Evolutionary conservation across 495 filamentous ascomycete species (phyloP), one percentile per base, ranked within the genome.

Genomic region (Antarctomyces pellizariae): DNA sequence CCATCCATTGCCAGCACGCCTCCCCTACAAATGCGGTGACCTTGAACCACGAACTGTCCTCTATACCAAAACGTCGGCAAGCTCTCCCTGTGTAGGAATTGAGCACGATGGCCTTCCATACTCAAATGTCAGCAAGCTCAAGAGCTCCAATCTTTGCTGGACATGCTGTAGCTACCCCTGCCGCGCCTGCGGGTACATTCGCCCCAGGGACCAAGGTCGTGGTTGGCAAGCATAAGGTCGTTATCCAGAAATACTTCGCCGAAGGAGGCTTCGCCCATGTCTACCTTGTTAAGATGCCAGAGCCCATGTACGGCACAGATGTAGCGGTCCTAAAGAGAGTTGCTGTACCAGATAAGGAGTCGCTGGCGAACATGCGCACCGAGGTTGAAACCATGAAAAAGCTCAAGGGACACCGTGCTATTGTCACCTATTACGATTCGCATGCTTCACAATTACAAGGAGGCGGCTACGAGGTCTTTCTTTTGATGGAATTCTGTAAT

Each of bases 331-430:
- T 97, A 39, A 97, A 97, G 57, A 62, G 86, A 41, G 86, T 97
- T 23, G 86, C 89, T n/a, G 86, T 95, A 17, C 78, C 89, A 21
- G 86, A 97, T 46, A 91, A 86, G 57, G 71, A 86, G 39, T 64
- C 80, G 27, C 60, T 97, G 45, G 75, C 80, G 16, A 82, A 71
- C 47, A 93, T 95, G 86, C 73, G 89, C 43, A 95, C 74, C 32
- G 86, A 97, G 59, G 86, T 95, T 29, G 86, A 97, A 53, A 97
- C 86, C 11, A 97, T 97, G 86, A 97, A 97, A 66, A 78, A 83
- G 42, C 56, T 97, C 33, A 90, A 89, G 59, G 89, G 89, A 18
- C 86, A 93, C 56, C 69, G 67, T 28, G 74, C 86, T 36, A 93
- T 97, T 43, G 86, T 97, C 39, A 91, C 73, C 26, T 97, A 97